Conservation (phyloP, 2,329 filamentous ascomycete species). For the Talaromyces islandicus region DNA sequence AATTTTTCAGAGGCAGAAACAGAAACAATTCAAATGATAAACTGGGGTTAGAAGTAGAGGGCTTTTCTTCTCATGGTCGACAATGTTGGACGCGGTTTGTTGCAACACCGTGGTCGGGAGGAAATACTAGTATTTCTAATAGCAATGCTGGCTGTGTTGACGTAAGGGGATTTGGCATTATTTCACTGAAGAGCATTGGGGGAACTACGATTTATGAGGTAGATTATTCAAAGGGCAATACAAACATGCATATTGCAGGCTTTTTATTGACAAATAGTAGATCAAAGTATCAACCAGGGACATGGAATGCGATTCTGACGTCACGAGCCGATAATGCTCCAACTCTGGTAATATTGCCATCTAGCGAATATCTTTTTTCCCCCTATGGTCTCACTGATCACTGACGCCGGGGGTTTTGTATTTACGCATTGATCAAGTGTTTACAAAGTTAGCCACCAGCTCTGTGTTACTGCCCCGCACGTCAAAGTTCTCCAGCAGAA, state of each 20-base stretch:
- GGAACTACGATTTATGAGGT: background rate
- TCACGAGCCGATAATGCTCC: background rate
- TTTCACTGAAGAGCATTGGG: background rate
- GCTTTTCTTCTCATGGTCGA: background rate
- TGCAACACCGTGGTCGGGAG: background rate
- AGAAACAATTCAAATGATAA: background rate
- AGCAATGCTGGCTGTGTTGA: background rate
- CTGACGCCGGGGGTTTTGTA: background rate
- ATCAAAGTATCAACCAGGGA: background rate
- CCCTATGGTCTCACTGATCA: background rate
- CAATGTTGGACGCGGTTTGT: background rate
- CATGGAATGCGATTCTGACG: background rate
- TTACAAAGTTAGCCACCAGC: background rate
- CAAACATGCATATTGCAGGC: background rate
- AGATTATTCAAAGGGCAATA: background rate
- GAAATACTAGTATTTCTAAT: background rate
- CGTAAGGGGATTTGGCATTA: background rate
- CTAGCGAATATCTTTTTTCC: background rate
- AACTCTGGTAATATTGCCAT: background rate
- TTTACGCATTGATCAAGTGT: background rate
- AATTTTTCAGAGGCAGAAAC: background rate
- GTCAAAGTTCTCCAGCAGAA: background rate
- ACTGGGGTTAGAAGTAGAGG: too few relatives aligned
- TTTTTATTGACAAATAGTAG: background rate
- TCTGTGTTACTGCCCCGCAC: background rate